These are phyloP conservation scores for Bipolaris victoriae DNA, from an alignment of 2,329 filamentous ascomycete species.

Conservation along the genomic window DNA sequence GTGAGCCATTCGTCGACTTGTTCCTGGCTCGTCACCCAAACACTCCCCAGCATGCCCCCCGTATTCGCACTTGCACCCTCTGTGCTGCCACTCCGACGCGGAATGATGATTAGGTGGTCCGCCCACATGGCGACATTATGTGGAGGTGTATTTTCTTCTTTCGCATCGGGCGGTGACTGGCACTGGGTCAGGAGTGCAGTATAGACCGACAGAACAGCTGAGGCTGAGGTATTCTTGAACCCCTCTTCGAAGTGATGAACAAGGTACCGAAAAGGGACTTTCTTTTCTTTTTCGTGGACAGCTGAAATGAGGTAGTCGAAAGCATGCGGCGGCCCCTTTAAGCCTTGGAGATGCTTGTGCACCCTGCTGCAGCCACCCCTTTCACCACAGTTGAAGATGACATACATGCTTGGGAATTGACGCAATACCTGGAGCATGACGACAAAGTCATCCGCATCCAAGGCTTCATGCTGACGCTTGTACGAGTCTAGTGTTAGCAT, in stretches of 20 bases:
- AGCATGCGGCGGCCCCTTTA: conserved; percentile 44
- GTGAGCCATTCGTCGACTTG: conserved; percentile 49
- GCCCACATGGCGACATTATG: conserved; percentile 57
- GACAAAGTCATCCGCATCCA: conserved; percentile 51
- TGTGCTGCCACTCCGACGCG: conserved; percentile 47
- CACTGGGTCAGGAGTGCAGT: conserved; percentile 24
- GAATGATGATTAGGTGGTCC: conserved; percentile 57
- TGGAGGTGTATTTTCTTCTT: conserved; percentile 41
- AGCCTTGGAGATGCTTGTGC: conserved; percentile 59
- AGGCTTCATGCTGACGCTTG: conserved; percentile 54
- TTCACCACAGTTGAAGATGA: conserved; percentile 57
- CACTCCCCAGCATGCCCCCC: conserved; percentile 56
- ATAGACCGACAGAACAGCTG: conserved; percentile 27
- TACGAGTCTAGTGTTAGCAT: conserved; percentile 57
- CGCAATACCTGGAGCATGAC: conserved; percentile 48
- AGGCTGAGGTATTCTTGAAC: conserved; percentile 9
- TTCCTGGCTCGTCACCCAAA: conserved; percentile 47
- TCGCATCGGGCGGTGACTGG: conserved; percentile 15
- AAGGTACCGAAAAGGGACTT: conserved; percentile 49
- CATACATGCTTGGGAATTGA: conserved; percentile 41
- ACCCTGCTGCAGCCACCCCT: conserved; percentile 55
- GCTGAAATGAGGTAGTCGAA: conserved; percentile 30
- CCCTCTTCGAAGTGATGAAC: conserved; percentile 36
- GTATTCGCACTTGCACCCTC: conserved; percentile 53
- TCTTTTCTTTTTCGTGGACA: conserved; percentile 21